Conservation (phyloP, 2,329 filamentous ascomycete genomes). For the Aurifilum marmelostoma region DNA sequence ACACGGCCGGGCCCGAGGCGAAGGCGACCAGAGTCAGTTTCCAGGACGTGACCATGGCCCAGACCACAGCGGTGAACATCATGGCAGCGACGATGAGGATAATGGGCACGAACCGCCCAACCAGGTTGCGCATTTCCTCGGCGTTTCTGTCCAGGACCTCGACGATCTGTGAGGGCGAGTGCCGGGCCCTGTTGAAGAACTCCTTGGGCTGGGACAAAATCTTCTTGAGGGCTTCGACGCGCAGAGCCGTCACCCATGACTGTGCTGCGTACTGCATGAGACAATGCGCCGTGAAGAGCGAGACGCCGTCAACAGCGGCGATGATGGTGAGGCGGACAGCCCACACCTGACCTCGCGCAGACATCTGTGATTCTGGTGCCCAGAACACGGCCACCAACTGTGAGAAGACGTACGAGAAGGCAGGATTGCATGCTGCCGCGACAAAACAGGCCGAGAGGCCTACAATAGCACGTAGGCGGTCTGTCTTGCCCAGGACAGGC, state of each 20-base stretch:
- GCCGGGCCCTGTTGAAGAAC: conserved; percentile 76
- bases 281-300: conserved; percentile 70
- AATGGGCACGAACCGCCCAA: conserved; percentile 76
- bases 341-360: conserved; percentile 62
- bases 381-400: conserved; percentile 74
- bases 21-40: conserved; percentile 79
- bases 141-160: conserved; percentile 79
- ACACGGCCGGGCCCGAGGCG: conserved; percentile 68
- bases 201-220: conserved; percentile 75
- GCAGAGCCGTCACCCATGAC: conserved; percentile 74
- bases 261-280: conserved; percentile 73
- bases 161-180: conserved; percentile 65
- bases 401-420: conserved; percentile 77
- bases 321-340: conserved; percentile 71
- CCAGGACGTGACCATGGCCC: conserved; percentile 78
- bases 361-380: conserved; percentile 47
- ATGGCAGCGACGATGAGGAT: conserved; percentile 69
- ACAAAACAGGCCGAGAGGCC: conserved; percentile 65
- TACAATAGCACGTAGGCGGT: conserved; percentile 58
- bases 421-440: conserved; percentile 69
- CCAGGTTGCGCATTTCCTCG: conserved; percentile 84
- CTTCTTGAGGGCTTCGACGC: conserved; percentile 66
- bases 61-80: conserved; percentile 68
- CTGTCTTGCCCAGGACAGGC: conserved; percentile 59
- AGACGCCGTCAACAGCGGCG: conserved; percentile 66